Conservation (phyloP, 495 filamentous ascomycete species). For the Penicillium paxilli region DNA sequence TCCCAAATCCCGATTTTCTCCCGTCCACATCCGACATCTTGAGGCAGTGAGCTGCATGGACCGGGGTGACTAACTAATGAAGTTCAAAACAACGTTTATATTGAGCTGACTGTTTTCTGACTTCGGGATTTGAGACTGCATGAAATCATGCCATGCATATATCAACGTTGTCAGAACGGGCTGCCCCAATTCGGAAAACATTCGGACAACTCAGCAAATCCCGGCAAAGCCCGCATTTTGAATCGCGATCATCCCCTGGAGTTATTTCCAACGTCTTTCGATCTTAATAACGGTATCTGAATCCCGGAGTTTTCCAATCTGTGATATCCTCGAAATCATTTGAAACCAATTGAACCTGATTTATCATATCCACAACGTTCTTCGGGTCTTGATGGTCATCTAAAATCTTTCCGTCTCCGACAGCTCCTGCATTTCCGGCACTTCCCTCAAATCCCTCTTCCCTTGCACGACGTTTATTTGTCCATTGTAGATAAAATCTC, state of each 20-base stretch:
- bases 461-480: slow-evolving; percentile 38
- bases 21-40: neutral
- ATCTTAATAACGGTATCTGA: slow-evolving; percentile 44
- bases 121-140: neutral
- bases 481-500: slow-evolving; percentile 39
- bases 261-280: neutral
- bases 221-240: neutral
- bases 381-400: slow-evolving; percentile 18
- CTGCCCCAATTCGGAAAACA: no score
- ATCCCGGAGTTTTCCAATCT: slow-evolving; percentile 54
- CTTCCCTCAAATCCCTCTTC: slow-evolving; percentile 43
- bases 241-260: neutral
- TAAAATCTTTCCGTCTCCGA: slow-evolving; percentile 35
- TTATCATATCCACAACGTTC: slow-evolving; percentile 26
- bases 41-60: neutral
- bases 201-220: neutral
- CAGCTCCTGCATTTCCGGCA: slow-evolving; percentile 39
- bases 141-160: neutral
- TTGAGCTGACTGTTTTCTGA: neutral
- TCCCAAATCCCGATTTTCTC: neutral
- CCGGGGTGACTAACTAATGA: neutral
- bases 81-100: neutral
- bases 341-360: slow-evolving; percentile 28
- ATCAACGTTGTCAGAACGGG: no score
- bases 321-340: slow-evolving; percentile 53